Evolutionary conservation across 441 rosid species (phyloP), one percentile per base, ranked within the genome.

Genomic region (Corymbia citriodora): DNA sequence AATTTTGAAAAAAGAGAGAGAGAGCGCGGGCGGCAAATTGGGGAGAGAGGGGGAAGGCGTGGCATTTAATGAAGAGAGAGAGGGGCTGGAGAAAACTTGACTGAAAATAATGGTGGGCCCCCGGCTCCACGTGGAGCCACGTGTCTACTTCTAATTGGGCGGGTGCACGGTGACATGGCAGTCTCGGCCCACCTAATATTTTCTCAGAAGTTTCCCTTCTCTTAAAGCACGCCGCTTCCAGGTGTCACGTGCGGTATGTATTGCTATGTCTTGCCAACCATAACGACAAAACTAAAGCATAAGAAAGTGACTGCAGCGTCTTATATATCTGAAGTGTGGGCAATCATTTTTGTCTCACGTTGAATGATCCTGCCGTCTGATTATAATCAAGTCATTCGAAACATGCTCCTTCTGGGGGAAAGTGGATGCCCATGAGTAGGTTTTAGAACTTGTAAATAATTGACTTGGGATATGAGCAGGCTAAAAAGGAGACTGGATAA

Each of bases 401-500:
- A 79, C 1, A 45, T 79, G 50, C 85, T 79, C 52, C 85, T 79
- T 23, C 85, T 79, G 85, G 85, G 68, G 52, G n/a, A 23, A 79
- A 79, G 53, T 79, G 52, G 85, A 45, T 79, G 52, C 52, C 17
- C 18, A 79, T 45, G 23, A 45, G 53, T 23, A 79, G 18, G 85
- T 79, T 79, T 74, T 79, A 79, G 53, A 79, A 79, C 85, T 79
- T 79, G 85, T 27, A 45, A 79, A 25, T 79, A 45, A 79, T 79
- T 1, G 9, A 14, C 53, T 55, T 55, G 49, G 48, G 68, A 25
- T 55, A 57, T 1, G 92, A 68, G 89, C 95, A 97, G 99, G 99
- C 96, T 90, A 96, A 96, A 90, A 94, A 94, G 54, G 97, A 95
- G 92, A 97, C 97, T 97, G 88, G 92, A 93, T 9, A 96, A 95